Conservation (phyloP, 805 yeast species). For the Pichia manshurica region DNA sequence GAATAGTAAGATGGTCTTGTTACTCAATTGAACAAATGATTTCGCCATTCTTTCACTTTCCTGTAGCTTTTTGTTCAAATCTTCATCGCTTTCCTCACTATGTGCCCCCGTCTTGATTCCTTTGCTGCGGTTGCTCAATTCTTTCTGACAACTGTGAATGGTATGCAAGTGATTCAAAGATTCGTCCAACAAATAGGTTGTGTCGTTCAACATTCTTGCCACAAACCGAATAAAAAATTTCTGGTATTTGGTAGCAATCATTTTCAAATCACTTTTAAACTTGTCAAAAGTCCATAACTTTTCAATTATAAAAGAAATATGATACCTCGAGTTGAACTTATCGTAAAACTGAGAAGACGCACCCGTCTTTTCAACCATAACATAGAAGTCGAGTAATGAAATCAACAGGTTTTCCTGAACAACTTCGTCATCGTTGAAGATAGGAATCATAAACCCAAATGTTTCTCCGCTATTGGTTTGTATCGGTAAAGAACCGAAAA, state of each 20-base stretch:
- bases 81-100: slow-evolving; percentile 53
- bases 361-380: slow-evolving; percentile 94
- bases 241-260: slow-evolving; percentile 60
- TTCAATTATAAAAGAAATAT: slow-evolving; percentile 77
- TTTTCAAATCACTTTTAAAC: slow-evolving; percentile 63
- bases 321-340: slow-evolving; percentile 85
- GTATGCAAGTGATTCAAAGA: slow-evolving; percentile 72
- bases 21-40: slow-evolving; percentile 76
- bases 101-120: slow-evolving; percentile 30
- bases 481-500: slow-evolving; percentile 61
- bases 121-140: slow-evolving; percentile 46
- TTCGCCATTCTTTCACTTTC: slow-evolving; percentile 71
- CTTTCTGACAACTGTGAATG: slow-evolving; percentile 71
- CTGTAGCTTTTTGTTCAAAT: slow-evolving; percentile 48
- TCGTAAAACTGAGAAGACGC: slow-evolving; percentile 93
- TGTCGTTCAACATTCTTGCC: slow-evolving; percentile 92
- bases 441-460: slow-evolving; percentile 71
- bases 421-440: slow-evolving; percentile 57
- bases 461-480: slow-evolving; percentile 34
- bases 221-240: slow-evolving; percentile 88
- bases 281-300: slow-evolving; percentile 71
- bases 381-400: slow-evolving; percentile 83
- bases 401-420: slow-evolving; percentile 66
- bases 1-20: slow-evolving; percentile 74
- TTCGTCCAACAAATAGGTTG: slow-evolving; percentile 88